These are phyloP conservation scores for Pichia sp. DNA, from an alignment of 1,139 yeast species.

Conservation along the genomic window DNA sequence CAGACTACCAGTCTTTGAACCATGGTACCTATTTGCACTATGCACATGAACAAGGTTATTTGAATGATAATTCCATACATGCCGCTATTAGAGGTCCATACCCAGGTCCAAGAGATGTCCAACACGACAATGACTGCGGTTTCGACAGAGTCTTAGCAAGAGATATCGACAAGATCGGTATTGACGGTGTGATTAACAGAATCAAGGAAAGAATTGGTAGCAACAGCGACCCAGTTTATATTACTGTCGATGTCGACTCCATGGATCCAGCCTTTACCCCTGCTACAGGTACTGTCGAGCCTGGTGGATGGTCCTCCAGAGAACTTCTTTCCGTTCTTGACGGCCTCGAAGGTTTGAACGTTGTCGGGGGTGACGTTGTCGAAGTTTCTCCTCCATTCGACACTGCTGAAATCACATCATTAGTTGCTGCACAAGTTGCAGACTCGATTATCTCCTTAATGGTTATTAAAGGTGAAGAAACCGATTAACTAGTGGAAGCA, in stretches of 20 bases:
- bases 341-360: slow-evolving; percentile 37
- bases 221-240: slow-evolving; percentile 58
- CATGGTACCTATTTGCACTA: slow-evolving; percentile 83
- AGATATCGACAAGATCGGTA: slow-evolving; percentile 63
- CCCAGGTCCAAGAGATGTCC: slow-evolving; percentile 50
- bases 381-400: slow-evolving; percentile 56
- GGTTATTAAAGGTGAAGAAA: slow-evolving; percentile 23
- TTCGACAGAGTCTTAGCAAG: slow-evolving; percentile 28
- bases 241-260: slow-evolving; percentile 76
- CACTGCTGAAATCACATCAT: slow-evolving; percentile 46
- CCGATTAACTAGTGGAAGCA: neutral
- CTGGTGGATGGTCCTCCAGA: slow-evolving; percentile 75
- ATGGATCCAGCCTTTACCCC: slow-evolving; percentile 77
- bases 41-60: slow-evolving; percentile 63
- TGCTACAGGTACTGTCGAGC: slow-evolving; percentile 81
- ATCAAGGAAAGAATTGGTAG: slow-evolving; percentile 47
- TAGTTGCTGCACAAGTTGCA: slow-evolving; percentile 48
- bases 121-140: slow-evolving; percentile 52
- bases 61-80: slow-evolving; percentile 51
- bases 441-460: slow-evolving; percentile 38
- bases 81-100: slow-evolving; percentile 71
- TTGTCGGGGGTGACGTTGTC: slow-evolving; percentile 56
- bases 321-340: slow-evolving; percentile 63
- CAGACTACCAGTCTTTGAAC: slow-evolving; percentile 56
- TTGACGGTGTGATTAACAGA: slow-evolving; percentile 46